phyloP scores from a whole-genome alignment of 129 eudicot genomes.

The Flaveria linearis region DNA sequence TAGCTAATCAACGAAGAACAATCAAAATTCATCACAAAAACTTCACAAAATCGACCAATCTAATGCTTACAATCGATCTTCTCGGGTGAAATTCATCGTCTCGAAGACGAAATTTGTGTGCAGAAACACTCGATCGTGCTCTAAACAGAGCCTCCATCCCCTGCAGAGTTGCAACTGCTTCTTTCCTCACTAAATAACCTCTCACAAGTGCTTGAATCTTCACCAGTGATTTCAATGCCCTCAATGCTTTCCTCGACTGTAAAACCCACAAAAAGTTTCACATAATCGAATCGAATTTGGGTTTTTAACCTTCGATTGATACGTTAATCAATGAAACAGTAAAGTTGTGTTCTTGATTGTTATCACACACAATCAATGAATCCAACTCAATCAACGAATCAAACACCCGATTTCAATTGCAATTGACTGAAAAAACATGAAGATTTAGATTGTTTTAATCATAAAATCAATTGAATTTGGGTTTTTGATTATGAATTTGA shows the following conservation, averaged over 20 bases:
- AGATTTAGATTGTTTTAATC: neutral
- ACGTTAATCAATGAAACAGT: neutral
- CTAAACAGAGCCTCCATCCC: constrained; percentile 83
- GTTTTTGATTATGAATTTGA: neutral
- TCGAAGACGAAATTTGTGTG: constrained; percentile 47
- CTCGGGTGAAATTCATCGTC: constrained; percentile 25
- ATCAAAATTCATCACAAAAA: neutral
- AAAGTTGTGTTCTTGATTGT: neutral
- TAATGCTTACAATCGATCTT: constrained; percentile 40
- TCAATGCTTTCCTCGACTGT: constrained; percentile 84
- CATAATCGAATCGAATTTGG: neutral
- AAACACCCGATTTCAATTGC: neutral
- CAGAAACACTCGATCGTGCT: constrained; percentile 75
- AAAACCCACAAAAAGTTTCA: constrained; percentile 8
- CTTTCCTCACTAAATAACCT: constrained; percentile 80
- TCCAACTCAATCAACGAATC: too few relatives aligned
- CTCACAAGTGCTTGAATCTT: constrained; percentile 87
- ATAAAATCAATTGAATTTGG: constrained; percentile 4
- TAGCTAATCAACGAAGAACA: neutral
- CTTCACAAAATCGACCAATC: neutral
- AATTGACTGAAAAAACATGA: neutral
- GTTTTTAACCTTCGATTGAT: neutral
- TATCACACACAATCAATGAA: too few relatives aligned
- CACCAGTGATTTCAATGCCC: constrained; percentile 84
- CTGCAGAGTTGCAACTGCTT: constrained; percentile 62